Percentiles rank a stretch among this genome's conserved stretches.
These are phyloP conservation scores for Paramarasmius palmivorus DNA, from an alignment of 1,284 basidiomycete species.

Conservation along the genomic window DNA sequence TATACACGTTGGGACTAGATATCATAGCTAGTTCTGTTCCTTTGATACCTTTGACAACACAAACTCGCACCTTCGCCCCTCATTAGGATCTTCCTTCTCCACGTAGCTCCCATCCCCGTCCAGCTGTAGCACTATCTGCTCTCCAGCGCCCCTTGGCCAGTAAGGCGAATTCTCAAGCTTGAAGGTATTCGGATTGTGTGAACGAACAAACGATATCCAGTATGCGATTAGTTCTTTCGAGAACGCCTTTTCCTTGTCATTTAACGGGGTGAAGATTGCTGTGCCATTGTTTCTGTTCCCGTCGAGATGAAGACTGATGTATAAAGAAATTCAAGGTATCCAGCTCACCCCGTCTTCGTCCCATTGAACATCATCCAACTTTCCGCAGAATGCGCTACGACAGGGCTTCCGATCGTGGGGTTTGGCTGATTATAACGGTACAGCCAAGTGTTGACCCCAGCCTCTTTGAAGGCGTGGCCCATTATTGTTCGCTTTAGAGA, in stretches of 20 bases:
- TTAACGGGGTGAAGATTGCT: constrained; percentile 38
- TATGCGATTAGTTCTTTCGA: constrained; percentile 57
- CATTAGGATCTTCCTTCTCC: not conserved
- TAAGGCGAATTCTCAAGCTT: constrained; percentile 46
- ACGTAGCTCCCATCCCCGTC: constrained; percentile 16
- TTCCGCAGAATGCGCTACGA: constrained; percentile 51
- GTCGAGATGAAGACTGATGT: not conserved
- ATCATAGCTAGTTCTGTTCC: constrained; percentile 5
- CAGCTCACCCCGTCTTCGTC: constrained; percentile 50
- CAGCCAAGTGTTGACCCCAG: constrained; percentile 5
- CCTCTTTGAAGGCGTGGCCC: constrained; percentile 37
- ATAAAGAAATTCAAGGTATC: not conserved
- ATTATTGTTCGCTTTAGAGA: constrained; percentile 44
- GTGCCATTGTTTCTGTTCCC: constrained; percentile 47
- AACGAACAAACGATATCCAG: constrained; percentile 60
- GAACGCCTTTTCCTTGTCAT: constrained; percentile 43
- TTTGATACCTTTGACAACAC: constrained; percentile 3
- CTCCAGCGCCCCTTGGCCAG: constrained; percentile 37
- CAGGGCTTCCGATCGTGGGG: constrained; percentile 33
- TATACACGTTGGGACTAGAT: no score
- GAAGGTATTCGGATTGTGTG: constrained; percentile 48
- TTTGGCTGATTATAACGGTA: constrained; percentile 47
- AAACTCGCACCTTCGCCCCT: constrained; percentile 3
- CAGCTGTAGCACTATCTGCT: constrained; percentile 45
- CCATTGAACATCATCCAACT: constrained; percentile 68